Base-by-base conservation (phyloP, 768 basidiomycete genomes). In the Naematelia aurantialba region DNA sequence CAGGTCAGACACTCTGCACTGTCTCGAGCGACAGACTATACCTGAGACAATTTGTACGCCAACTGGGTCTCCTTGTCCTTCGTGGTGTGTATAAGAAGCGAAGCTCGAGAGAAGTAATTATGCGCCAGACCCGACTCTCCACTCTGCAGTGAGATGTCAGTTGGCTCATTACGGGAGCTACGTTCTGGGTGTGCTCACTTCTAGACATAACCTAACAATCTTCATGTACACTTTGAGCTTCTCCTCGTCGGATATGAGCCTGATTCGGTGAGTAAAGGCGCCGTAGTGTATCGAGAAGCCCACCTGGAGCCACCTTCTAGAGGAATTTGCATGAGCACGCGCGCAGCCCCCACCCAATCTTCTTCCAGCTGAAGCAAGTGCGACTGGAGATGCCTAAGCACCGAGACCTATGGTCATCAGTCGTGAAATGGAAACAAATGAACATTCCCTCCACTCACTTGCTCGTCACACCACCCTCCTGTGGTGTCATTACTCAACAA, bases 111-210 rank as follows among this genome's bases (percentile, higher is more conserved):
- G 77, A 94, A 94, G 78, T 92, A 98, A 1, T 91, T 89, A 75
- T 98, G 94, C n/a, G 96, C 96, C 77, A 92, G 89, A 1, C 93
- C 88, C 3, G 89, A 91, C 72, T 99, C 94, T 74, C 94, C 92
- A 56, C 96, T 92, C 76, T 77, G 58, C 17, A 17, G 26, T 34
- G 13, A 22, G 19, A 3, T 1, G 31, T 69, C 49, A 67, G 61
- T 47, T 27, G 44, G n/a, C n/a, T 5, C 3, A 22, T 53, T 45
- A 21, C 26, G 2, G 8, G 45, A 29, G 14, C 47, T 5, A 49
- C 17, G 4, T 4, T 13, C 39, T 44, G 13, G 39, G n/a, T 30
- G 11, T 24, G 62, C 73, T 50, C 8, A 78, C 78, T 80, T 99
- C 94, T 30, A 99, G 82, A 19, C 96, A 82, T 4, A 98, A 82